Evolutionary conservation across 1,284 basidiomycete species (phyloP).

Genomic region (Malassezia pachydermatis): DNA sequence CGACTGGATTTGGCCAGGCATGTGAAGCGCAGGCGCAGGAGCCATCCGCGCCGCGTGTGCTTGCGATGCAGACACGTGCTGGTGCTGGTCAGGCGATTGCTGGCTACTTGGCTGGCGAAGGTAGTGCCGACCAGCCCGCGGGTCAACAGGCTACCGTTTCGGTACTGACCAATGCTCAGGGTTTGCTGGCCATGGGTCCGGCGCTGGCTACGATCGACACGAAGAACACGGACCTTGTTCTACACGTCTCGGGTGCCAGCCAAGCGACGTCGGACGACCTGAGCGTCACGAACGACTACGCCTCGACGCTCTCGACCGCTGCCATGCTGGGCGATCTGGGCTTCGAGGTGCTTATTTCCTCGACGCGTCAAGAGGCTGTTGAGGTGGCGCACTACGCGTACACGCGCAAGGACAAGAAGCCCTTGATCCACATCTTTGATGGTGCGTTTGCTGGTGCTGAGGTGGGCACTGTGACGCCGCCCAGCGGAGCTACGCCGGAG

Average conservation of each 20-base stretch:
- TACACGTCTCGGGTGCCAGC: constrained; percentile 42
- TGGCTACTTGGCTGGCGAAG: constrained; percentile 37
- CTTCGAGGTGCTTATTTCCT: constrained; percentile 41
- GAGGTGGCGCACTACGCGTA: constrained; percentile 41
- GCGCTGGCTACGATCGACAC: constrained; percentile 29
- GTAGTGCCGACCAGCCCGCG: constrained; percentile 22
- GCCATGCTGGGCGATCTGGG: constrained; percentile 27
- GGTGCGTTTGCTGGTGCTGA: constrained; percentile 41
- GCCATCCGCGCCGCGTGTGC: constrained; percentile 33
- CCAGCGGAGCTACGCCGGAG: constrained; percentile 59
- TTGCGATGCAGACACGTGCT: constrained; percentile 50
- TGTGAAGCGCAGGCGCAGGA: constrained; percentile 30
- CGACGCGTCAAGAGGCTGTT: constrained; percentile 38
- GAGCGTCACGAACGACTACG: constrained; percentile 42
- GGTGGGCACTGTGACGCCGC: constrained; percentile 30
- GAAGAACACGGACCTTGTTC: constrained; percentile 28
- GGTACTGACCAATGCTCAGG: constrained; percentile 41
- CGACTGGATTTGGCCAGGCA: constrained; percentile 39
- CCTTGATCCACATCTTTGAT: constrained; percentile 46
- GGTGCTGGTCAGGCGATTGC: constrained; percentile 55
- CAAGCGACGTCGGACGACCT: constrained; percentile 30
- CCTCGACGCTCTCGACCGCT: constrained; percentile 38
- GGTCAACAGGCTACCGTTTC: constrained; percentile 28
- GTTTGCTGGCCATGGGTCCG: constrained; percentile 42
- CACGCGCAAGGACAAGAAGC: constrained; percentile 21